phyloP scores from a whole-genome alignment of 495 filamentous ascomycete species.

The Cryomyces antarcticus region DNA sequence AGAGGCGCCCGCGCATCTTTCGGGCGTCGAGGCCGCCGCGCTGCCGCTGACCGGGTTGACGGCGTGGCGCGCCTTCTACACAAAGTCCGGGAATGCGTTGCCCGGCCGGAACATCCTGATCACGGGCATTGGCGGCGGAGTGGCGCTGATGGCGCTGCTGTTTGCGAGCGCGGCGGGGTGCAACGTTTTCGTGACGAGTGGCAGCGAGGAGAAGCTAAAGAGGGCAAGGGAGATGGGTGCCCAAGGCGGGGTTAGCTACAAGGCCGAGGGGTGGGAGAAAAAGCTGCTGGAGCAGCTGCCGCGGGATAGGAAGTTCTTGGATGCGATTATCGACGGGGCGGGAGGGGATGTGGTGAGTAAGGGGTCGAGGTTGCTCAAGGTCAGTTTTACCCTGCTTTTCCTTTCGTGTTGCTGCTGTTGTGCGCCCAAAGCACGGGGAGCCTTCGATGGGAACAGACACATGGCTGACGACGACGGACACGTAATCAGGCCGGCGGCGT shows the following conservation, averaged over 20 bases:
- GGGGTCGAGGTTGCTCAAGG: constrained; percentile 17
- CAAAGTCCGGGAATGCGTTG: constrained; percentile 24
- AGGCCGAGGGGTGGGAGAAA: constrained; percentile 24
- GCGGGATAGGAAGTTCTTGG: constrained; percentile 7
- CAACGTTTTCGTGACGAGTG: constrained; percentile 21
- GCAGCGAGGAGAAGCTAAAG: constrained; percentile 20
- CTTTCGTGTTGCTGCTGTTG: no score
- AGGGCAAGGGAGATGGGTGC: constrained; percentile 21
- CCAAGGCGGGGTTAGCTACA: constrained; percentile 20
- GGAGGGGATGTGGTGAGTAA: constrained; percentile 20
- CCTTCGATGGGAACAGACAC: no score
- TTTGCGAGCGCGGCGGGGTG: constrained; percentile 16
- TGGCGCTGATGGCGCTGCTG: constrained; percentile 22
- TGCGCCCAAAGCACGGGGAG: no score
- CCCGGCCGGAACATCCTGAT: constrained; percentile 20
- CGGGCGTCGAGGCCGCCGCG: constrained; percentile 52
- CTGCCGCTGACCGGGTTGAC: constrained; percentile 68
- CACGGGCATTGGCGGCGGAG: constrained; percentile 24
- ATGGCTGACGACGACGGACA: no score
- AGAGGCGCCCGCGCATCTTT: constrained; percentile 49
- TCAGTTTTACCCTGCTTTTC: constrained; percentile 1
- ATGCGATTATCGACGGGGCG: constrained; percentile 24
- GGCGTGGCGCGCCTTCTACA: constrained; percentile 66
- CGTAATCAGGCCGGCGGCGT: constrained; percentile 12
- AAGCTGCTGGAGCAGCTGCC: constrained; percentile 7